A percentile compares a stretch with the other conserved stretches of the same genome.
These are phyloP conservation scores for Sanguinoderma infundibulare DNA, from an alignment of 1,284 basidiomycete genomes.

Conservation along the genomic window DNA sequence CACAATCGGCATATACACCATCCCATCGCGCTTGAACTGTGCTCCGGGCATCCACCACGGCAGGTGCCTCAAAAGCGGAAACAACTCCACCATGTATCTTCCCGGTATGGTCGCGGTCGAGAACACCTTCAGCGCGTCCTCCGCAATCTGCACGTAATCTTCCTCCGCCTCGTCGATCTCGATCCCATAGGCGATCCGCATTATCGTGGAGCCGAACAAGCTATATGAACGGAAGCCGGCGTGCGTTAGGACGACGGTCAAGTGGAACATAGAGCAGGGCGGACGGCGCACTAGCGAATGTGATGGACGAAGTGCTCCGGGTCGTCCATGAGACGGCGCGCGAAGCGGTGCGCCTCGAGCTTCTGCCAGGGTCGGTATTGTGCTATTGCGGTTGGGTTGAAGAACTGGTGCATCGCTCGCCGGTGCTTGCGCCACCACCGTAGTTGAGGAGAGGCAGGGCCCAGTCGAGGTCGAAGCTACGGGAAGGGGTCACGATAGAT, in stretches of 20 bases:
- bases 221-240: not conserved
- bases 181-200: not conserved
- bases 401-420: slow-evolving; percentile 14
- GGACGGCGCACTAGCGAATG: slow-evolving; percentile 10
- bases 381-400: slow-evolving; percentile 1
- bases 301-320: slow-evolving; percentile 4
- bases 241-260: not conserved
- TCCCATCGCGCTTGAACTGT: slow-evolving; percentile 2
- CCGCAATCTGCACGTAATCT: slow-evolving; percentile 5
- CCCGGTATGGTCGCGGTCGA: not conserved
- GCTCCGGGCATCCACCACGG: slow-evolving; percentile 4
- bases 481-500: too few species aligned
- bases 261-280: too few species aligned
- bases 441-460: not conserved
- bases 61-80: not conserved
- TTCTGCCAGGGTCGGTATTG: not conserved
- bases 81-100: too few species aligned
- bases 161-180: slow-evolving; percentile 7
- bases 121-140: slow-evolving; percentile 2
- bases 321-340: not conserved
- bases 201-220: slow-evolving; percentile 12
- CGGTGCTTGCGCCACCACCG: slow-evolving; percentile 10
- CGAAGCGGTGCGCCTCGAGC: slow-evolving; percentile 8
- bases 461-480: slow-evolving; percentile 8
- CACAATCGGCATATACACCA: not conserved